These are phyloP conservation scores for Plasmodiophora brassicae DNA, from an alignment of 208 protist genomes.

Conservation along the genomic window DNA sequence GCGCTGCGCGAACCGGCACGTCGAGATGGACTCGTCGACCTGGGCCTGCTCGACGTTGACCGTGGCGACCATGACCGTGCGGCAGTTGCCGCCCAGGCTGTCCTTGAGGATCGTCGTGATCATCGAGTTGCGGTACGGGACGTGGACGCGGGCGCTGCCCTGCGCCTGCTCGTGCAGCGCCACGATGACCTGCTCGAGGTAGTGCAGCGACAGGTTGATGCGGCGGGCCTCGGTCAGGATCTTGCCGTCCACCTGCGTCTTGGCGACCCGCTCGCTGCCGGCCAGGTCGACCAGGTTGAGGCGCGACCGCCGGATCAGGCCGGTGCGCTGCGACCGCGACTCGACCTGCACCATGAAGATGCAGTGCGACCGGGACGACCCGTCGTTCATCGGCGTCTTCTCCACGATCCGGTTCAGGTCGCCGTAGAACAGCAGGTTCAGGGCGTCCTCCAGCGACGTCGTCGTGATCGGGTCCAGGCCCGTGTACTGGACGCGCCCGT, in stretches of 20 bases:
- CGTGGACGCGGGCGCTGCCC: conserved; percentile 45
- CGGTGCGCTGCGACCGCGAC: neutral
- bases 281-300: conserved; percentile 82
- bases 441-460: conserved; percentile 54
- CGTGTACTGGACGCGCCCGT: conserved; percentile 36
- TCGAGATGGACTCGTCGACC: conserved; percentile 63
- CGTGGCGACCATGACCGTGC: conserved; percentile 65
- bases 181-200: conserved; percentile 66
- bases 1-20: conserved; percentile 65
- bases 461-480: neutral
- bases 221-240: conserved; percentile 72
- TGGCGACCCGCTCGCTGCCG: conserved; percentile 74
- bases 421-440: conserved; percentile 68
- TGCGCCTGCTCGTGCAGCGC: conserved; percentile 47
- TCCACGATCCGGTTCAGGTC: conserved; percentile 65
- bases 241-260: conserved; percentile 65
- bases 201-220: conserved; percentile 80
- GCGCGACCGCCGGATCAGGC: conserved; percentile 54
- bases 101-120: conserved; percentile 65
- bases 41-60: conserved; percentile 29
- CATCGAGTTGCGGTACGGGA: conserved; percentile 66
- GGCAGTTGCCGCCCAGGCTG: conserved; percentile 65
- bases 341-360: conserved; percentile 59
- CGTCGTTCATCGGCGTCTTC: conserved; percentile 70
- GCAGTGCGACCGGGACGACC: conserved; percentile 66